These are phyloP conservation scores for Ochetophila trinervis DNA, from an alignment of 306 rosid genomes.

Conservation along the genomic window DNA sequence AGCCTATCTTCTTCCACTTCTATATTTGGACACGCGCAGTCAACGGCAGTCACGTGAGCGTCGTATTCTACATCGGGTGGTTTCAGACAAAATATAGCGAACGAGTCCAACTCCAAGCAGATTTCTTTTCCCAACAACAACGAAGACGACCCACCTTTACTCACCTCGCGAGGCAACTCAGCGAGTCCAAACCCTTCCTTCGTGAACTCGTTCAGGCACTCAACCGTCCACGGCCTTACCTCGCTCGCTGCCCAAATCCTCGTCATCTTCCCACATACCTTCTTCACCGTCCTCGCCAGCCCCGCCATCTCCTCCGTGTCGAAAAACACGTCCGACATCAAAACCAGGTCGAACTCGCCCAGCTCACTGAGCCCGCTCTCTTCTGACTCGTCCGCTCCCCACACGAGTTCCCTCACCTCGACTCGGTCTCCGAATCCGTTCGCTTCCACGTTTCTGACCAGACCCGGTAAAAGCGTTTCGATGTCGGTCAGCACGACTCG, in stretches of 20 bases:
- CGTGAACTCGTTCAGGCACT: constrained; percentile 32
- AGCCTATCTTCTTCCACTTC: too few relatives aligned
- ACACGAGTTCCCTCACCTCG: constrained; percentile 33
- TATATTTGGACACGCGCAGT: too few relatives aligned
- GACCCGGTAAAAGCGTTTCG: constrained; percentile 21
- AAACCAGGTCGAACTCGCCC: constrained; percentile 23
- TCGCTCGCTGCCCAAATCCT: constrained; percentile 30
- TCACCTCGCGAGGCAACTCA: constrained; percentile 18
- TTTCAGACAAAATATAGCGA: constrained; percentile 23
- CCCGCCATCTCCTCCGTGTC: constrained; percentile 22
- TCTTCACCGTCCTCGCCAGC: constrained; percentile 25
- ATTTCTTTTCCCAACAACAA: not conserved
- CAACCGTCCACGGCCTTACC: constrained; percentile 31
- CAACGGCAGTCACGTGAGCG: too few relatives aligned
- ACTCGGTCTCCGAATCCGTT: constrained; percentile 28
- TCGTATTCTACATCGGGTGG: not conserved
- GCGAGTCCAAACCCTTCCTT: constrained; percentile 27
- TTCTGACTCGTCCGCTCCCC: constrained; percentile 27
- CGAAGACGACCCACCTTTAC: too few relatives aligned
- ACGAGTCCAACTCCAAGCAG: not conserved
- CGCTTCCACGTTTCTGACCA: constrained; percentile 28
- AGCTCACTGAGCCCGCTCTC: not conserved
- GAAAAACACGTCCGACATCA: constrained; percentile 41
- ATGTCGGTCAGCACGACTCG: constrained; percentile 34
- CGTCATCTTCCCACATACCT: constrained; percentile 10